phyloP scores from a whole-genome alignment of 768 basidiomycete genomes.

The Hysterangium stoloniferum region DNA sequence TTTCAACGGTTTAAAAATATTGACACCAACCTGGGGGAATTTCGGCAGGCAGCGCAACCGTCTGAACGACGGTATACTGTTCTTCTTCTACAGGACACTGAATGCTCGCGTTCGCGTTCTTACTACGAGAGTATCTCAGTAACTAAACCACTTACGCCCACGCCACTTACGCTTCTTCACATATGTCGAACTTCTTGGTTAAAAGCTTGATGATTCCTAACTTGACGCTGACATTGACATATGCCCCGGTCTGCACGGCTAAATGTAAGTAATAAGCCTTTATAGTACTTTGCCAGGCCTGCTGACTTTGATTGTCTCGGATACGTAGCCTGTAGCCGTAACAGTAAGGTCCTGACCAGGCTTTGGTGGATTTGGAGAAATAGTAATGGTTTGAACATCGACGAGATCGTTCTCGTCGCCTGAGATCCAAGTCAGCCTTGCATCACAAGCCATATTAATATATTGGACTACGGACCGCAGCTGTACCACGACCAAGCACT shows the following conservation, averaged over 20 bases:
- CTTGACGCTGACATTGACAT: conserved; percentile 85
- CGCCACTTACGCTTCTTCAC: conserved; percentile 82
- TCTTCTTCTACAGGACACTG: conserved; percentile 81
- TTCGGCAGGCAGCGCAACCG: conserved; percentile 82
- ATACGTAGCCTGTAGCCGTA: conserved; percentile 55
- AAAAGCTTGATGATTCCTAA: conserved; percentile 91
- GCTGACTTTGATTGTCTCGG: conserved; percentile 58
- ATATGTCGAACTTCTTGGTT: conserved; percentile 76
- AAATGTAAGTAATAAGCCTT: not conserved
- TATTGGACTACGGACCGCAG: conserved; percentile 58
- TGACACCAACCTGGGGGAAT: conserved; percentile 60
- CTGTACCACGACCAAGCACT: conserved; percentile 57
- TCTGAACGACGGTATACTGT: conserved; percentile 66
- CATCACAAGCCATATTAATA: not conserved
- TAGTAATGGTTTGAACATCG: conserved; percentile 59
- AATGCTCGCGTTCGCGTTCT: conserved; percentile 63
- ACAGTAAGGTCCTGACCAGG: conserved; percentile 89
- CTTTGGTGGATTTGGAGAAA: conserved; percentile 83
- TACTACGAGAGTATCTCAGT: conserved; percentile 33
- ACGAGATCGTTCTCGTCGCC: conserved; percentile 40
- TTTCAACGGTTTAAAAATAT: too few relatives aligned
- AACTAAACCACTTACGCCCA: not conserved
- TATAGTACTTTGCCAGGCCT: not conserved
- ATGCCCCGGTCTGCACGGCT: conserved; percentile 71
- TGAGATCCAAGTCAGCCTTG: conserved; percentile 20